A percentile compares a stretch with the other conserved stretches of the same genome.
phyloP scores from a whole-genome alignment of 352 stramenopile species.

The Paralagenidium karlingii region DNA sequence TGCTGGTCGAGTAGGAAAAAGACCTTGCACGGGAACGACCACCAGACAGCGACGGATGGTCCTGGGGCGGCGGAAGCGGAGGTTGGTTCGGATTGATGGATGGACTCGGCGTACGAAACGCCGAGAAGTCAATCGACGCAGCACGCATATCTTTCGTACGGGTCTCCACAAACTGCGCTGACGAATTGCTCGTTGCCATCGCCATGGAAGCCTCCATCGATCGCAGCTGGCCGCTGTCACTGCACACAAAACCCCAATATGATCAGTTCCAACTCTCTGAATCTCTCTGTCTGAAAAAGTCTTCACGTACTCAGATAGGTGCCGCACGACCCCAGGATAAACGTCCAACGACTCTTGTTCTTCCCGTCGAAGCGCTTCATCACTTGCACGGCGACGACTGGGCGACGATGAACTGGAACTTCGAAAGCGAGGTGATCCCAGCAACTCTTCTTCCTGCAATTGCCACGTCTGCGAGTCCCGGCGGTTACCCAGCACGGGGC shows the following conservation, averaged over 20 bases:
- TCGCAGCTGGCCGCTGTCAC: background rate
- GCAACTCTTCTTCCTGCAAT: slow-evolving; percentile 50
- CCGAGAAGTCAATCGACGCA: background rate
- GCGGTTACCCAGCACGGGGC: slow-evolving; percentile 33
- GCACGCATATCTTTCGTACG: background rate
- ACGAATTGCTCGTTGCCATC: too few relatives aligned
- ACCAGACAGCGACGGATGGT: too few relatives aligned
- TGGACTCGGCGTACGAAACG: background rate
- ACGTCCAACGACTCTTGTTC: too few relatives aligned
- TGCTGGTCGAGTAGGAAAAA: background rate
- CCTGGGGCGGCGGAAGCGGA: background rate
- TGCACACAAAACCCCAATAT: background rate
- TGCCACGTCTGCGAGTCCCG: slow-evolving; percentile 60
- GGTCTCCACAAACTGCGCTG: too few relatives aligned
- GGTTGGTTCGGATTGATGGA: background rate
- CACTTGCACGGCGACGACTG: background rate
- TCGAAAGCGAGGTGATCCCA: slow-evolving; percentile 34
- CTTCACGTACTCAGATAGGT: background rate
- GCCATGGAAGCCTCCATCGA: background rate
- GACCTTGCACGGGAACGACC: background rate
- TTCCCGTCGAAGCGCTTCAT: background rate
- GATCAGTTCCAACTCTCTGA: background rate
- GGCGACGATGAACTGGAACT: too few relatives aligned
- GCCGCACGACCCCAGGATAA: too few relatives aligned
- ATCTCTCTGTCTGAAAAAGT: background rate